Evolutionary conservation across 78 protist genomes (phyloP), one percentile per base, ranked within the genome.

Genomic region (Planoprotostelium fungivorum): DNA sequence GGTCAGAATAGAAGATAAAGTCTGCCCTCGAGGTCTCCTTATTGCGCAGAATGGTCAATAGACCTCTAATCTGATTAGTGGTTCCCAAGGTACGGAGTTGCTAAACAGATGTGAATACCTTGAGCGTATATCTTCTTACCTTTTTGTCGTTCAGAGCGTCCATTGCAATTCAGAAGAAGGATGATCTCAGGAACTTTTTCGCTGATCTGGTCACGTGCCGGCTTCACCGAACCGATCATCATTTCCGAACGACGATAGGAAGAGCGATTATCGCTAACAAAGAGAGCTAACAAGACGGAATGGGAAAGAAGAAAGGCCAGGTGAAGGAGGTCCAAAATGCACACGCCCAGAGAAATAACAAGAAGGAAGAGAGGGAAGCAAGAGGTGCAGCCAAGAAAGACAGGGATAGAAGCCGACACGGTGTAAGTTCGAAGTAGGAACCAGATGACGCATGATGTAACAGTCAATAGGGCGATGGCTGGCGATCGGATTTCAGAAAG

Each of bases 1-100:
- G 90, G 84, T 97, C 98, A 25, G 92, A 31, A 87, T 93, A 92
- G 38, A 94, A 94, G 38, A 94, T 87, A n/a, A 94, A 94, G 86
- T 94, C 96, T 63, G 89, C 95, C 38, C 93, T 36, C 38, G 51
- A 87, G 9, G 93, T 93, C 0, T 84, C 90, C 37, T 87, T 89
- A 36, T 93, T 38, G 63, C 95, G 37, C 35, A 93, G 89, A 0
- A 93, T 38, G 73, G 95, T 93, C 89, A 93, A 87, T 29, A 93
- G 87, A 29, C 95, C 90, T 38, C 86, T 90, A 37, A 90, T 38
- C 89, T 93, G 95, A 28, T 87, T 83, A 88, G 73, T 93, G 34
- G 90, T 34, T 39, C 88, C 87, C 63, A 93, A 37, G 25, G 86
- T 84, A 1, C 10, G 34, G 86, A 84, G 86, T 16, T 51, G 73